phyloP scores from a whole-genome alignment of 805 yeast genomes.

The Cyberlindnera maclurae region DNA sequence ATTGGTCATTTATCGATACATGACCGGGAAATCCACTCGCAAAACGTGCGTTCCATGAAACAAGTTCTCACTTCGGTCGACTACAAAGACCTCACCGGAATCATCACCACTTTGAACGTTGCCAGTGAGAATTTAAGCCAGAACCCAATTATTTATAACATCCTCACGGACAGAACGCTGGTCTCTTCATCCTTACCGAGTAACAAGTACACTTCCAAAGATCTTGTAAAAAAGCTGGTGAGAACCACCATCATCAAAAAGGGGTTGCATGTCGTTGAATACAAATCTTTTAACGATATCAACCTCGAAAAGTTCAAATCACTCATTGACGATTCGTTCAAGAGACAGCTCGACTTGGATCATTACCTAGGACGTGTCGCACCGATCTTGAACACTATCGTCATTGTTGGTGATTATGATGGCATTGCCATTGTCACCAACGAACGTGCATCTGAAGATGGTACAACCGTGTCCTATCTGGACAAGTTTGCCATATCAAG shows the following conservation, averaged over 20 bases:
- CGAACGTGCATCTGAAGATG: constrained; percentile 37
- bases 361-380: constrained; percentile 64
- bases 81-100: constrained; percentile 55
- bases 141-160: constrained; percentile 86
- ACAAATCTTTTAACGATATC: constrained; percentile 7
- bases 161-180: constrained; percentile 85
- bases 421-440: constrained; percentile 92
- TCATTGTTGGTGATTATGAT: constrained; percentile 90
- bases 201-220: constrained; percentile 26
- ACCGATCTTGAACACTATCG: constrained; percentile 61
- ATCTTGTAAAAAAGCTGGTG: constrained; percentile 21
- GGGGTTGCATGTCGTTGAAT: constrained; percentile 39
- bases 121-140: constrained; percentile 45
- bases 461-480: constrained; percentile 52
- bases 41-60: constrained; percentile 62
- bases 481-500: constrained; percentile 92
- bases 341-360: constrained; percentile 53
- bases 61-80: constrained; percentile 40
- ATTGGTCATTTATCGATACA: constrained; percentile 45
- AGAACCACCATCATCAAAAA: constrained; percentile 70
- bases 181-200: constrained; percentile 89
- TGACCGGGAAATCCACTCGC: constrained; percentile 48
- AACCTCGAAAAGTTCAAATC: constrained; percentile 50
- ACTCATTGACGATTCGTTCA: constrained; percentile 76
- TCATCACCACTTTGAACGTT: constrained; percentile 77